phyloP scores from a whole-genome alignment of 345 rosid genomes.

The Arabidopsis thaliana region DNA sequence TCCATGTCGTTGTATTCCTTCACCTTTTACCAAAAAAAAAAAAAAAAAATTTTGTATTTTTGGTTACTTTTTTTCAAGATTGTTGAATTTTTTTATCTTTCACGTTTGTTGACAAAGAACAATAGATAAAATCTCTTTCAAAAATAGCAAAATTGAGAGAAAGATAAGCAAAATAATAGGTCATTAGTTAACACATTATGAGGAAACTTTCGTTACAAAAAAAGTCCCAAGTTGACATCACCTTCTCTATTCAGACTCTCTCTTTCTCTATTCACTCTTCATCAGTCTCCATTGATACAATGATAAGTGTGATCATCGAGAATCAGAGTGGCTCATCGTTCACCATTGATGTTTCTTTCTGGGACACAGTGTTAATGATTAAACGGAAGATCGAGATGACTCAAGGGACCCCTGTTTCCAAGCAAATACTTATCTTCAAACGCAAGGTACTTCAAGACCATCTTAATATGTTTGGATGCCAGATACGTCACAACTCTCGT shows the following conservation, averaged over 20 bases:
- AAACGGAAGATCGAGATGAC: slow-evolving; percentile 74
- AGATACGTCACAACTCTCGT: too few species aligned
- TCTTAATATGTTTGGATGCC: too few species aligned
- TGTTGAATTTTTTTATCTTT: too few species aligned
- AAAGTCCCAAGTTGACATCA: not conserved
- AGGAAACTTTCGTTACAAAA: slow-evolving; percentile 19
- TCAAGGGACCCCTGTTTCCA: slow-evolving; percentile 58
- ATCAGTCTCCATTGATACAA: slow-evolving; percentile 12
- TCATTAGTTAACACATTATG: slow-evolving; percentile 19
- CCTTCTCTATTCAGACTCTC: not conserved
- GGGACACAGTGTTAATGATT: slow-evolving; percentile 74
- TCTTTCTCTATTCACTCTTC: not conserved
- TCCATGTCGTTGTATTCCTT: too few species aligned
- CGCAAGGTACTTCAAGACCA: too few species aligned
- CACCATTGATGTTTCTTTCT: slow-evolving; percentile 73
- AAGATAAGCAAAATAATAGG: not conserved
- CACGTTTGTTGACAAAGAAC: too few species aligned
- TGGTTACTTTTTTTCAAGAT: not conserved
- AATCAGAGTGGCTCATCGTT: slow-evolving; percentile 57
- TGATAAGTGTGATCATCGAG: slow-evolving; percentile 75
- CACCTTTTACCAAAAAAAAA: too few species aligned
- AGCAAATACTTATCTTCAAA: slow-evolving; percentile 65
- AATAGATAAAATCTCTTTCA: too few species aligned
- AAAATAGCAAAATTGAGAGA: too few species aligned
- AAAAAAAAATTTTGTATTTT: too few species aligned